These are phyloP conservation scores for Rauvolfia tetraphylla DNA, from an alignment of 257 asterid genomes.

Conservation along the genomic window DNA sequence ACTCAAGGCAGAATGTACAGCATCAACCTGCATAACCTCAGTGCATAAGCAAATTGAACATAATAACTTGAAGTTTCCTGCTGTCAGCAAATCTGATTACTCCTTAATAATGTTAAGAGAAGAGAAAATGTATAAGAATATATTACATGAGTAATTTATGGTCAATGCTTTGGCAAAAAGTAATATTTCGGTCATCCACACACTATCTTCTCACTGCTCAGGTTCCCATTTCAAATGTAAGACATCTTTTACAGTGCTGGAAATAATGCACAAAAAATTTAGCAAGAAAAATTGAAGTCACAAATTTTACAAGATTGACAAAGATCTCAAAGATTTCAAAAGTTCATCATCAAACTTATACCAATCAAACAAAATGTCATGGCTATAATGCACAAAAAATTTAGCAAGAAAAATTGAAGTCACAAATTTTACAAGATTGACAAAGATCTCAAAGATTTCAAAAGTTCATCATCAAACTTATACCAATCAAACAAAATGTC, in stretches of 20 bases:
- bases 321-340: neutral
- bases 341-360: neutral
- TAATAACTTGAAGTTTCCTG: neutral
- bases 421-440: neutral
- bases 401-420: too few relatives aligned
- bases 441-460: constrained; percentile 3
- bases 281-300: neutral
- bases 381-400: too few relatives aligned
- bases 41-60: constrained; percentile 3
- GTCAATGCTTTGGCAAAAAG: neutral
- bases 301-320: neutral
- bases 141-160: neutral
- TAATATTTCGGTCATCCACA: neutral
- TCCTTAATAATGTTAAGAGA: neutral
- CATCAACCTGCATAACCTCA: constrained; percentile 59
- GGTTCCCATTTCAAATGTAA: neutral
- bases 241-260: neutral
- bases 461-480: neutral
- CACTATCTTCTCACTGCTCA: neutral
- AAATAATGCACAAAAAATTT: neutral
- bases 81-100: neutral
- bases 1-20: constrained; percentile 78
- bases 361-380: constrained; percentile 1
- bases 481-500: neutral
- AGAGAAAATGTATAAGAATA: neutral